phyloP scores from a whole-genome alignment of 1,284 basidiomycete species.

The Irpex lacteus region DNA sequence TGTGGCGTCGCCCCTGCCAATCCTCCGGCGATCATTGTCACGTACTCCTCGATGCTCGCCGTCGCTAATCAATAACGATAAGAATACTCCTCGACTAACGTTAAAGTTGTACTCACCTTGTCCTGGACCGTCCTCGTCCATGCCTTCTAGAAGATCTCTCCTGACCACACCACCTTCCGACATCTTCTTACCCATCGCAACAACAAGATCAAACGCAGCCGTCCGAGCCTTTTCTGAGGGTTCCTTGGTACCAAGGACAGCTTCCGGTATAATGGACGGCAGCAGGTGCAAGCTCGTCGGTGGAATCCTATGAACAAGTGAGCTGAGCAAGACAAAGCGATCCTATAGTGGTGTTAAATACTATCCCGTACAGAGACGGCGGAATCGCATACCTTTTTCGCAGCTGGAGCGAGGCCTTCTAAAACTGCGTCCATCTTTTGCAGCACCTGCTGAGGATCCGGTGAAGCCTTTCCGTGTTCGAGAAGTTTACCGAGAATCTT shows the following conservation, averaged over 20 bases:
- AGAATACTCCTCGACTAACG: not conserved
- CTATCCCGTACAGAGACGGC: too few species aligned
- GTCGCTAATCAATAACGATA: conserved; percentile 41
- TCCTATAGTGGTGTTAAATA: conserved; percentile 47
- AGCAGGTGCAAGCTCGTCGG: conserved; percentile 79
- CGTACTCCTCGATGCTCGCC: conserved; percentile 88
- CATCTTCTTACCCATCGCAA: conserved; percentile 95
- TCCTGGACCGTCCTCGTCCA: conserved; percentile 66
- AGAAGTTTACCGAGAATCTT: conserved; percentile 79
- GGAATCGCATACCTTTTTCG: conserved; percentile 67
- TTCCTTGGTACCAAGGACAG: conserved; percentile 97
- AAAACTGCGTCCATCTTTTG: conserved; percentile 62
- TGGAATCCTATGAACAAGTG: conserved; percentile 74
- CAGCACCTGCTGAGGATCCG: conserved; percentile 60
- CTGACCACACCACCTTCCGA: conserved; percentile 81
- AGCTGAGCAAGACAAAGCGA: conserved; percentile 75
- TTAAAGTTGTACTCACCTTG: conserved; percentile 44
- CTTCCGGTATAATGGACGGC: conserved; percentile 90
- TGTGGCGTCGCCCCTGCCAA: conserved; percentile 92
- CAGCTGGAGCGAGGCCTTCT: conserved; percentile 74
- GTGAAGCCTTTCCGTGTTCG: conserved; percentile 54
- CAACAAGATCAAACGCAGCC: conserved; percentile 88
- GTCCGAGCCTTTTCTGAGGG: conserved; percentile 90
- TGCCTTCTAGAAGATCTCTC: conserved; percentile 74
- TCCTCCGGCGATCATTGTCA: conserved; percentile 97